Evolutionary conservation across 257 asterid species (phyloP), one percentile per base, ranked within the genome.

Genomic region (Hygrophila difformis): DNA sequence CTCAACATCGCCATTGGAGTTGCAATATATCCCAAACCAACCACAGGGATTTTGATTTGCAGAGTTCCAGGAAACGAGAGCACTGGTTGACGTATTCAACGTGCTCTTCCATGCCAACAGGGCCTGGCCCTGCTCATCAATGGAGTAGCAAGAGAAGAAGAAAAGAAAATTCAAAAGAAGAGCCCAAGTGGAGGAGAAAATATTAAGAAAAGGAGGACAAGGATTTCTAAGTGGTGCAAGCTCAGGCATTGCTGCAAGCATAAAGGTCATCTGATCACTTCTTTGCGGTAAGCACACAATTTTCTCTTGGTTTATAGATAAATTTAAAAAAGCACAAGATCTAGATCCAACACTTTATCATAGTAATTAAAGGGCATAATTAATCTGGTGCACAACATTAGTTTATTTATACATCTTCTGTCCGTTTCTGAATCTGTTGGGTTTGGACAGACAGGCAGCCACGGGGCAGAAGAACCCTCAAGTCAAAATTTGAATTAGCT

Each of bases 21-120:
- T 65, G 84, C 98, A 89, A 39, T 17, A 36, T 39, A 89, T 71
- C 16, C 98, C 98, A 55, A 61, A 39, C 98, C 98, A 89, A 5
- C 10, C 36, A 71, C 98, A 89, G n/a, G 94, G 92, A 16, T 40
- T 79, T 6, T 18, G 70, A 41, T 75, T 73, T 0, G 62, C 47
- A 22, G 77, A 16, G 18, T 60, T 67, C 98, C 98, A 89, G 0
- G 96, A 70, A 14, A 37, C 21, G 13, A 89, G 75, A 26, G 54
- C 61, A 41, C 65, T 53, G 8, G 48, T 16, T 0, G 94, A 62
- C 61, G 31, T 37, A 64, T 70, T 79, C 22, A 89, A 53, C 18
- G 68, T 63, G 60, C 54, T 43, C 62, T 76, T 85, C 98, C 98
- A 89, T 64, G 77, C 44, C 15, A 89, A 24, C 36, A 89, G 86